These are phyloP conservation scores for Aspergillus conjunctus DNA, from an alignment of 495 filamentous ascomycete genomes.

Conservation along the genomic window DNA sequence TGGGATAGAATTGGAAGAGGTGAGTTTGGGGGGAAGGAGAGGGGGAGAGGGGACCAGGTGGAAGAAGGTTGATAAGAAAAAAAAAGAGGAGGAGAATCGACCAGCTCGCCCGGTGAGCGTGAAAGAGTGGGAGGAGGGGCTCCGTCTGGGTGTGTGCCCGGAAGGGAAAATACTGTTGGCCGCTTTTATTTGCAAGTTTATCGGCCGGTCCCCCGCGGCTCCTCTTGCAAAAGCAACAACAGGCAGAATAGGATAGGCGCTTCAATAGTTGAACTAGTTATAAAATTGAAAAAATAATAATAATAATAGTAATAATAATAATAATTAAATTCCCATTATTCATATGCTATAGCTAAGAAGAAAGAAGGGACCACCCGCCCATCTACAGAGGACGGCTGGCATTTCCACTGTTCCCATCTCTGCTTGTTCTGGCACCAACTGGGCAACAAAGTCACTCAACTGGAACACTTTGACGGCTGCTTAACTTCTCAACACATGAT, in stretches of 20 bases:
- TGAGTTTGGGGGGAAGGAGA: conserved; percentile 18
- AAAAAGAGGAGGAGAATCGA: conserved; percentile 20
- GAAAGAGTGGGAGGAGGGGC: conserved; percentile 19
- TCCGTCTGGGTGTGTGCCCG: conserved; percentile 27
- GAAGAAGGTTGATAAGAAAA: conserved; percentile 25
- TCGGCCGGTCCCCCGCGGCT: conserved; percentile 28
- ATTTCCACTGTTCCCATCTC: background rate
- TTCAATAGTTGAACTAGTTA: no score
- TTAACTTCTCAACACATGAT: no score
- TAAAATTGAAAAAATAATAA: no score
- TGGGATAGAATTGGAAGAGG: conserved; percentile 16
- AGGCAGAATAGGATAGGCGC: no score
- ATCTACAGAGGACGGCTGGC: background rate
- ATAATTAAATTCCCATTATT: conserved; percentile 8
- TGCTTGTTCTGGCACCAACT: no score
- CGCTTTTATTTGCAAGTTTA: conserved; percentile 22
- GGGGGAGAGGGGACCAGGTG: conserved; percentile 23
- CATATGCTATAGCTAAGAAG: background rate
- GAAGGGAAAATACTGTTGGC: conserved; percentile 47
- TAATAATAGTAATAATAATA: no score
- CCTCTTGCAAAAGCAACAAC: conserved; percentile 1
- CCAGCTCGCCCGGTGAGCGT: conserved; percentile 31
- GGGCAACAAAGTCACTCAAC: no score
- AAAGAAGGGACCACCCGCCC: background rate
- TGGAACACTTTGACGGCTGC: no score